Evolutionary conservation across 805 yeast genomes (phyloP), one percentile per base, ranked within the genome.

Genomic region (Yarrowia porcina): DNA sequence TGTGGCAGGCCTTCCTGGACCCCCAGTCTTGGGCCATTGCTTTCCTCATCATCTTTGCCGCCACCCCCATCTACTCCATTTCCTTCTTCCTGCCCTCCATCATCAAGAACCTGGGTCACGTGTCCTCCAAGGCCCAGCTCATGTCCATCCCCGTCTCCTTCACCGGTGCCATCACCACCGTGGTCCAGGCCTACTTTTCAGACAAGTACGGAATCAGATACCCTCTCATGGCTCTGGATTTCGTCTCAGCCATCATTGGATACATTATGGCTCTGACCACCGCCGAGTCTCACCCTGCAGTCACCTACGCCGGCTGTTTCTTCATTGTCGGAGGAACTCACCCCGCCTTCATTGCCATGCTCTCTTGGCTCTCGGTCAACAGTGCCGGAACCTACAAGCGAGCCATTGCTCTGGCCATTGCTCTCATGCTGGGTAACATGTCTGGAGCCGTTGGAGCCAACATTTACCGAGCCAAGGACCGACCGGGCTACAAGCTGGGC

Each of bases 351-450:
- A 87, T 87, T 13, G 68, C 81, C 17, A 69, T 82, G 18, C 81
- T 84, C 25, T 83, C 88, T 69, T 83, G 87, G 87, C 72, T 80
- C 39, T 77, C 85, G 3, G 73, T 83, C 64, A 84, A 84, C 66
- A 77, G 79, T 65, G 80, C 81, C 13, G 86, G 87, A 13, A 85
- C 83, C 68, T 70, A 79, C 30, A 76, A 86, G 70, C 82, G 84
- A 65, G 77, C 80, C 23, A 79, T 79, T 23, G 83, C 82, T 17
- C 76, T 83, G 41, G 83, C 83, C 5, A 76, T 80, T 73, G 82
- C 82, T 64, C 79, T 84, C 68, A 87, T 87, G 2, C 81, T 84
- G 68, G 88, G 88, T 63, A 84, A 84, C 72, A 81, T 83, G 67
- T 87, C 87, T 57, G 88, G 87, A 66, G 83, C 84, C 66, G 77